phyloP scores from a whole-genome alignment of 148 eudicot species.

The Simmondsia chinensis region DNA sequence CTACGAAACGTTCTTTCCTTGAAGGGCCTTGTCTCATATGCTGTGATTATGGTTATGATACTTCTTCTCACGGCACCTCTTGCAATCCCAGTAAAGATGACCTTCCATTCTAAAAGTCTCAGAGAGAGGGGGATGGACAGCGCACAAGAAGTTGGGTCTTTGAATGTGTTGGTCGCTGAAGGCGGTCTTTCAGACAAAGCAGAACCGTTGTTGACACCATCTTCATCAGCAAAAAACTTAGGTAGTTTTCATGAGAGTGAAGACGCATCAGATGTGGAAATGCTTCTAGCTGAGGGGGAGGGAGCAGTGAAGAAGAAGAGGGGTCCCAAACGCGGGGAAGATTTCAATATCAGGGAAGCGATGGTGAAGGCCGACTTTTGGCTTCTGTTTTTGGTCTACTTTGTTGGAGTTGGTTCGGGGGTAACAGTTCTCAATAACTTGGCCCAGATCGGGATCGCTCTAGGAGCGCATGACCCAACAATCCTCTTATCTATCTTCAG shows the following conservation, averaged over 20 bases:
- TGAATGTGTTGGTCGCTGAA: conserved; percentile 11
- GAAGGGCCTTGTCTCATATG: conserved; percentile 27
- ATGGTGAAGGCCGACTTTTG: conserved; percentile 88
- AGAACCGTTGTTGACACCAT: conserved; percentile 44
- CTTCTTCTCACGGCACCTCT: conserved; percentile 76
- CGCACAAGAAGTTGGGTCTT: conserved; percentile 17
- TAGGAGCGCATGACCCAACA: conserved; percentile 56
- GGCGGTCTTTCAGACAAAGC: conserved; percentile 19
- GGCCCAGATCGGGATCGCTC: conserved; percentile 86
- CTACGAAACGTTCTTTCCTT: conserved; percentile 27
- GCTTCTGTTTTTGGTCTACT: conserved; percentile 79
- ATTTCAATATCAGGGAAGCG: conserved; percentile 68
- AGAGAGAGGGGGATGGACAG: conserved; percentile 7
- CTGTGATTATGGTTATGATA: conserved; percentile 46
- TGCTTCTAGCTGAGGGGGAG: conserved; percentile 77
- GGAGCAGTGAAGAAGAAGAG: conserved; percentile 84
- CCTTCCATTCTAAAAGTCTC: conserved; percentile 36
- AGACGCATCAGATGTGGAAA: conserved; percentile 42
- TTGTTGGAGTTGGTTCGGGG: conserved; percentile 89
- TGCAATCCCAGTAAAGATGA: conserved; percentile 78
- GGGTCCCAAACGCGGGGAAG: conserved; percentile 81
- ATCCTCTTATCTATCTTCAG: conserved; percentile 61
- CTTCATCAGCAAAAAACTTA: conserved; percentile 34
- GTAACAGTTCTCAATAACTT: conserved; percentile 87
- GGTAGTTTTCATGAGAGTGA: conserved; percentile 34